Evolutionary conservation across 495 filamentous ascomycete genomes (phyloP).

Genomic region (Viridothelium virens): DNA sequence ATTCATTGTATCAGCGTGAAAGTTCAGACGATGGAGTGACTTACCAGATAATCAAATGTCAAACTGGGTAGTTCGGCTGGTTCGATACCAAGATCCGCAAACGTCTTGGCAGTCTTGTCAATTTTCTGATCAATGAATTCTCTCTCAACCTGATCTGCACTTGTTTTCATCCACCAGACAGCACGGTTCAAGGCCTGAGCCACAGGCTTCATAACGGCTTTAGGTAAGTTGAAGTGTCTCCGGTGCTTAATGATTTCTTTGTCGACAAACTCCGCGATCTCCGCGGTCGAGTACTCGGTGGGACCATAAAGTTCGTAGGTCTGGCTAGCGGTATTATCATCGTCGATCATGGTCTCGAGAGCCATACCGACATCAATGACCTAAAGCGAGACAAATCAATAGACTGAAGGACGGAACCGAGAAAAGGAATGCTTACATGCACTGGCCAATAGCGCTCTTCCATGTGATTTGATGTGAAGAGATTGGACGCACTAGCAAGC

Average conservation of each 20-base stretch:
- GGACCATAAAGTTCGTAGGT: conserved; percentile 95
- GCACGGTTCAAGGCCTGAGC: conserved; percentile 65
- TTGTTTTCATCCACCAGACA: conserved; percentile 80
- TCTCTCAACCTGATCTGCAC: conserved; percentile 80
- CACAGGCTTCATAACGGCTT: conserved; percentile 61
- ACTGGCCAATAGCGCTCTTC: conserved; percentile 86
- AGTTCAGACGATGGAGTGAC: conserved; percentile 23
- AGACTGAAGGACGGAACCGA: conserved; percentile 23
- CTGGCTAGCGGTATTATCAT: conserved; percentile 80
- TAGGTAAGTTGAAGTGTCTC: conserved; percentile 86
- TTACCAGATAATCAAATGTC: conserved; percentile 88
- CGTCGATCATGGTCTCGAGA: conserved; percentile 77
- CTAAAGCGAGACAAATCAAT: conserved; percentile 37
- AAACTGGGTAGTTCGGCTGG: conserved; percentile 71
- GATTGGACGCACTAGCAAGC: conserved; percentile 67
- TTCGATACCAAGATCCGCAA: conserved; percentile 85
- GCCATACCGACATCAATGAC: conserved; percentile 82
- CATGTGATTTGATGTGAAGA: conserved; percentile 89
- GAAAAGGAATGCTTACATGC: conserved; percentile 13
- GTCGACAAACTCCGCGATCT: conserved; percentile 83
- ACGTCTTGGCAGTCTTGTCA: conserved; percentile 86
- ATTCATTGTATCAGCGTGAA: too few species aligned
- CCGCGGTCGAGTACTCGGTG: conserved; percentile 79
- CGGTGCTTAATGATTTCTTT: conserved; percentile 84
- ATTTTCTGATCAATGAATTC: conserved; percentile 94